phyloP scores from a whole-genome alignment of 148 eudicot genomes.

The Tetragonia tetragonoides region DNA sequence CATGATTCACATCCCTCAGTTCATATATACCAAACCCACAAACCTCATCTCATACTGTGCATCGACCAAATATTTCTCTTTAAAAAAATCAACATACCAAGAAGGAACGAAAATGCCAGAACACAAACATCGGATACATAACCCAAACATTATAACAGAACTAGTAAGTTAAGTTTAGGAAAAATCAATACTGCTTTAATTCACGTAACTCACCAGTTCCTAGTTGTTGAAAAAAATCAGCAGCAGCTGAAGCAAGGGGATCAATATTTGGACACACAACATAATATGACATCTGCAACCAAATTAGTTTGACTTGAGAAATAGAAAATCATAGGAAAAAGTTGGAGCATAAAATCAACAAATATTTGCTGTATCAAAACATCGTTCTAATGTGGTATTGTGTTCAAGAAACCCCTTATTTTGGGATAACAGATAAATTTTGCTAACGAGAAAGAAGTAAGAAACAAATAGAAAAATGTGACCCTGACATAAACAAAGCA shows the following conservation, averaged over 20 bases:
- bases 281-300: constrained; percentile 79
- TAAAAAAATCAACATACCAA: neutral
- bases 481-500: neutral
- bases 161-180: neutral
- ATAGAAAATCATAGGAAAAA: neutral
- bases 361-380: neutral
- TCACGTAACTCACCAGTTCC: constrained; percentile 62
- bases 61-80: neutral
- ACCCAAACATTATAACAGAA: neutral
- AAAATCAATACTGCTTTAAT: constrained; percentile 21
- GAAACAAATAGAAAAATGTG: neutral
- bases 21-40: no score
- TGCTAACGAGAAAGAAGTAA: neutral
- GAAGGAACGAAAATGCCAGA: neutral
- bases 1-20: no score
- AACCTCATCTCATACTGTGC: no score
- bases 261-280: constrained; percentile 93
- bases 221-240: constrained; percentile 91
- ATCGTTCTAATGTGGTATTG: neutral
- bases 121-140: neutral
- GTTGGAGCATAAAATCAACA: neutral
- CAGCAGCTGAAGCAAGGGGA: constrained; percentile 72
- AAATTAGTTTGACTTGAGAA: constrained; percentile 7
- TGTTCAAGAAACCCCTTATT: neutral
- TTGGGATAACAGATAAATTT: neutral